Conservation (phyloP, 768 basidiomycete species). For the Leucogyrophana mollusca region DNA sequence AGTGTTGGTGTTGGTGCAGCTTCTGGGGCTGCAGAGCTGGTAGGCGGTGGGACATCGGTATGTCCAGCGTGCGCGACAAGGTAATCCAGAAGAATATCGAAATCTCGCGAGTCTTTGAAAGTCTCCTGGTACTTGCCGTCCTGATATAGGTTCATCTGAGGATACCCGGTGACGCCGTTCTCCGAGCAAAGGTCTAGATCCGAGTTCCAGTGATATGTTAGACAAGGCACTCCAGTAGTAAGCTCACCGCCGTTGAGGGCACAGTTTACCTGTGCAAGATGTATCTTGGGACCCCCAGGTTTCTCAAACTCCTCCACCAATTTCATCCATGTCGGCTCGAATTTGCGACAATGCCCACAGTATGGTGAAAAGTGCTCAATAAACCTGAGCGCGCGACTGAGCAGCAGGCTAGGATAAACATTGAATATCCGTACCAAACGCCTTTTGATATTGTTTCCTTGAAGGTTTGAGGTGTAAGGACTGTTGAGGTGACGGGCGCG, state of each 20-base stretch:
- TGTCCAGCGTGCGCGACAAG: slow-evolving; percentile 44
- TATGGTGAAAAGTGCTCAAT: slow-evolving; percentile 88
- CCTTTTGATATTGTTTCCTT: slow-evolving; percentile 48
- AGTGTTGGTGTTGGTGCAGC: slow-evolving; percentile 18
- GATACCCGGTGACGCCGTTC: slow-evolving; percentile 72
- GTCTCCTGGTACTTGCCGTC: slow-evolving; percentile 60
- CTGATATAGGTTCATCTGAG: slow-evolving; percentile 70
- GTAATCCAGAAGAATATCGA: slow-evolving; percentile 55
- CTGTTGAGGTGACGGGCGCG: slow-evolving; percentile 30
- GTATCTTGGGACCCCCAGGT: slow-evolving; percentile 40
- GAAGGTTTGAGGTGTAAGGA: slow-evolving; percentile 64
- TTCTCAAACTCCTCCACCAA: slow-evolving; percentile 53
- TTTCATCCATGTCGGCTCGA: slow-evolving; percentile 81
- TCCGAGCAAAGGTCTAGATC: slow-evolving; percentile 71
- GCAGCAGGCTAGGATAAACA: neutral
- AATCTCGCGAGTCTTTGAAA: slow-evolving; percentile 54
- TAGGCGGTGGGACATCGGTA: slow-evolving; percentile 10
- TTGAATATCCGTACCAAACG: slow-evolving; percentile 47
- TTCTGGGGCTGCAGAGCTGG: slow-evolving; percentile 1
- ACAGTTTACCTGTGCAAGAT: slow-evolving; percentile 82
- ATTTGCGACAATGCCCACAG: slow-evolving; percentile 76
- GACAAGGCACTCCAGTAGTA: neutral
- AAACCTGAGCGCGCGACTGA: slow-evolving; percentile 42
- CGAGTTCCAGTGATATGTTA: neutral
- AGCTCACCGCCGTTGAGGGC: slow-evolving; percentile 69